Percentiles rank a stretch among this genome's conserved stretches.
These are phyloP conservation scores for Trichoderma polysporum DNA, from an alignment of 2,329 filamentous ascomycete genomes.

Conservation along the genomic window DNA sequence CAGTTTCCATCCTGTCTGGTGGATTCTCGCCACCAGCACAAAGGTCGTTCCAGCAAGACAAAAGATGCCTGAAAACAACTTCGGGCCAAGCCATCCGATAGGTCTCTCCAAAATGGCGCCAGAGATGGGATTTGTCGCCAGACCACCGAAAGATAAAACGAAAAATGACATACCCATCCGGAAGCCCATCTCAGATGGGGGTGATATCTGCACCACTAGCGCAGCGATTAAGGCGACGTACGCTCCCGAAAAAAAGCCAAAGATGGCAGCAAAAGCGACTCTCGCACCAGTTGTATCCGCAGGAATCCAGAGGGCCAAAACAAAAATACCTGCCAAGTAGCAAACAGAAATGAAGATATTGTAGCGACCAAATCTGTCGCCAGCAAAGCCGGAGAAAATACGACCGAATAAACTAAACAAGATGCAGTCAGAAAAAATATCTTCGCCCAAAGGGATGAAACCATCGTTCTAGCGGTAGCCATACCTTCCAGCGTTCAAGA, in stretches of 20 bases:
- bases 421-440: background rate
- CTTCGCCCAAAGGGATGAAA: background rate
- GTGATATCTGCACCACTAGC: slow-evolving; percentile 49
- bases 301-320: slow-evolving; percentile 41
- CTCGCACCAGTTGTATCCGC: slow-evolving; percentile 28
- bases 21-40: slow-evolving; percentile 28
- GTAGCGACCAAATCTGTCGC: slow-evolving; percentile 31
- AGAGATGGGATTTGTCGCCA: slow-evolving; percentile 58
- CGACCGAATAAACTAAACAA: slow-evolving; percentile 27
- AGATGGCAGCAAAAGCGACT: slow-evolving; percentile 35
- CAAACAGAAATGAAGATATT: slow-evolving; percentile 43
- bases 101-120: slow-evolving; percentile 42
- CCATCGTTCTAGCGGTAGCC: background rate
- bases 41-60: slow-evolving; percentile 33
- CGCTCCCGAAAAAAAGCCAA: slow-evolving; percentile 39
- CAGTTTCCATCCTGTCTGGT: slow-evolving; percentile 30
- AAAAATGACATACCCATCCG: slow-evolving; percentile 46
- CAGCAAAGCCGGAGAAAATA: slow-evolving; percentile 26
- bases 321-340: slow-evolving; percentile 36
- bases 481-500: slow-evolving; percentile 29
- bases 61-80: slow-evolving; percentile 39
- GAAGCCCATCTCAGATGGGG: slow-evolving; percentile 40
- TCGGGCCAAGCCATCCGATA: slow-evolving; percentile 36
- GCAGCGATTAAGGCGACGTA: slow-evolving; percentile 35
- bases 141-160: slow-evolving; percentile 53